phyloP scores from a whole-genome alignment of 2,329 filamentous ascomycete genomes.

The Coccinonectria pachysandricola region DNA sequence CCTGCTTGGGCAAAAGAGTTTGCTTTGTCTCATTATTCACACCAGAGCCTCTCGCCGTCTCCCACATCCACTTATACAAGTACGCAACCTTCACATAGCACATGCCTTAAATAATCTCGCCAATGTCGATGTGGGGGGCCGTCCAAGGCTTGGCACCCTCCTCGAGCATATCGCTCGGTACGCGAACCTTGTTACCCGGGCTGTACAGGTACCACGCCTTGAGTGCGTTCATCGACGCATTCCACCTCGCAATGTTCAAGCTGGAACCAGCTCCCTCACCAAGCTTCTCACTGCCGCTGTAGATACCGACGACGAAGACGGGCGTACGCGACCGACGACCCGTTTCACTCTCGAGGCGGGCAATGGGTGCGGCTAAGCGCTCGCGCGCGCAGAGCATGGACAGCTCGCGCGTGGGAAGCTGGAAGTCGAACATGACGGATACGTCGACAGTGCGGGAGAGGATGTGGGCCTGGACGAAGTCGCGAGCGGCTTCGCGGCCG shows the following conservation, averaged over 20 bases:
- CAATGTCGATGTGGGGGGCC: slow-evolving; percentile 58
- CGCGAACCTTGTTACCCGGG: slow-evolving; percentile 52
- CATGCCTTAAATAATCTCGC: slow-evolving; percentile 53
- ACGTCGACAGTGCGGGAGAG: slow-evolving; percentile 71
- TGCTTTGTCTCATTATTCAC: slow-evolving; percentile 18
- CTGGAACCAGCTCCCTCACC: slow-evolving; percentile 79
- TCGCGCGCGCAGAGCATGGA: slow-evolving; percentile 76
- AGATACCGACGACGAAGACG: slow-evolving; percentile 90
- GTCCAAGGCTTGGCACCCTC: slow-evolving; percentile 53
- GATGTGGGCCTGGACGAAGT: slow-evolving; percentile 77
- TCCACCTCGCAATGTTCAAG: slow-evolving; percentile 64
- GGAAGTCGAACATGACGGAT: slow-evolving; percentile 71
- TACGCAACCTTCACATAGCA: no score
- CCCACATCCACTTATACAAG: no score
- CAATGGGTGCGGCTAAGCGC: slow-evolving; percentile 78
- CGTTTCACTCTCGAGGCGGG: slow-evolving; percentile 82
- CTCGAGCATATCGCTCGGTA: slow-evolving; percentile 61
- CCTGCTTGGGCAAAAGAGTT: slow-evolving; percentile 16
- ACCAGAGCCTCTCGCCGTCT: no score
- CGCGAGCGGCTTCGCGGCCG: slow-evolving; percentile 66
- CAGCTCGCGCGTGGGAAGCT: slow-evolving; percentile 73
- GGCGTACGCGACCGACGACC: slow-evolving; percentile 75
- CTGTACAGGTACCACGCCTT: slow-evolving; percentile 97
- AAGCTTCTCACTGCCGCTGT: slow-evolving; percentile 80
- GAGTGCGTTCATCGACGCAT: slow-evolving; percentile 75